These are phyloP conservation scores for Phoma sp. DNA, from an alignment of 2,329 filamentous ascomycete species.

Conservation along the genomic window DNA sequence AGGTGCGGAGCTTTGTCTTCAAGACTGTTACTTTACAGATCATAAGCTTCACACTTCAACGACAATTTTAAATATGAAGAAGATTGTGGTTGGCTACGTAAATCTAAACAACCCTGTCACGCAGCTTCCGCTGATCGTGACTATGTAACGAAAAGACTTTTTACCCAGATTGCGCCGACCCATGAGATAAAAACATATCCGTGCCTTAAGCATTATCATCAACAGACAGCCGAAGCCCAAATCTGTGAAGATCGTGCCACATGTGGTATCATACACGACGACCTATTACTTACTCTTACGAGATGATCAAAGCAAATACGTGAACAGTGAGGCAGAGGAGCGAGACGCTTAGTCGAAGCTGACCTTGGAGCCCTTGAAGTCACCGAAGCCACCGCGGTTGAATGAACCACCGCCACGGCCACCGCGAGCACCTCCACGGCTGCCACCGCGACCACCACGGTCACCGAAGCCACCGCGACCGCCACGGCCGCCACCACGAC, in stretches of 20 bases:
- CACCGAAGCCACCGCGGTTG: slow-evolving; percentile 65
- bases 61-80: not conserved
- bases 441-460: slow-evolving; percentile 56
- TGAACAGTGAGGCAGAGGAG: slow-evolving; percentile 12
- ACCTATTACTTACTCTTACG: slow-evolving; percentile 35
- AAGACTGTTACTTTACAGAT: not conserved
- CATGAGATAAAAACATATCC: slow-evolving; percentile 20
- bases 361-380: slow-evolving; percentile 82
- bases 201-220: slow-evolving; percentile 18
- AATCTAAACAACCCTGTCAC: slow-evolving; percentile 14
- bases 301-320: slow-evolving; percentile 31
- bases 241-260: slow-evolving; percentile 20
- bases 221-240: slow-evolving; percentile 18
- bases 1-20: too few relatives aligned
- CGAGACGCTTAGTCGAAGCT: slow-evolving; percentile 61
- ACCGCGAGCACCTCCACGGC: slow-evolving; percentile 60
- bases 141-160: slow-evolving; percentile 17
- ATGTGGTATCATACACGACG: slow-evolving; percentile 26
- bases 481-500: slow-evolving; percentile 58
- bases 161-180: slow-evolving; percentile 21
- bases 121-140: slow-evolving; percentile 11
- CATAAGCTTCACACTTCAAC: not conserved
- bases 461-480: slow-evolving; percentile 54
- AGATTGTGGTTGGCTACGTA: slow-evolving; percentile 22
- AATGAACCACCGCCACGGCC: slow-evolving; percentile 54